Base-by-base conservation (phyloP, 1,284 basidiomycete species). In the Ceratobasidium sp. region DNA sequence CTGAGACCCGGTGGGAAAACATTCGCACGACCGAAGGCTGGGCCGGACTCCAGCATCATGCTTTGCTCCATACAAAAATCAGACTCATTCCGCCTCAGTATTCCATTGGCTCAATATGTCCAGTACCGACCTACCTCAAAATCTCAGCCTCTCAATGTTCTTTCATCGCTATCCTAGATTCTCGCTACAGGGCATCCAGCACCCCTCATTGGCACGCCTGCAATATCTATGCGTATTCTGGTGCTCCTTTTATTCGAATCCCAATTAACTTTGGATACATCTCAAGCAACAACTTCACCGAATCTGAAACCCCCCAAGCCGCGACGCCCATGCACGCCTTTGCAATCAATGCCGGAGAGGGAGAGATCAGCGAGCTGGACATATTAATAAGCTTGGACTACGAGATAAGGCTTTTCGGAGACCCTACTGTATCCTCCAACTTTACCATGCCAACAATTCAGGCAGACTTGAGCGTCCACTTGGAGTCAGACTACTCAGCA, bases 381-480 rank as follows among this genome's bases (percentile, higher is more conserved):
- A 74, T 87, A 17, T 83, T 85, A 75, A 79, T 88, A 20, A 87
- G 86, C 71, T 87, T 86, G 6, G 88, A 91, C 74, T 90, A 90
- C 73, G 91, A 93, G 89, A 91, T 93, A 70, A 80, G 91, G 69
- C 80, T 93, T 20, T 93, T 93, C 75, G 91, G 91, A 8, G 90
- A 91, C 75, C 89, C 91, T 1, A 77, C 74, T 42, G 77, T 76
- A 17, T 73, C 78, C 31, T 78, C 78, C 3, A 79, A 76, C 15
- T 22, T 47, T n/a, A 56, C 69, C 1, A 32, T 13, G 22, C 73
- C 73, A 2, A 45, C 70, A 12, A 68, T 68, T 6, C 29, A 53
- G 7, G 43, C 70, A 3, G 57, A 70, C 17, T n/a, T 74, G 3
- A 77, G 82, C 1, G 71, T 79, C n/a, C 32, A 62, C 10, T 88